Evolutionary conservation across 768 basidiomycete genomes (phyloP), one percentile per base, ranked within the genome.

Genomic region (Saitozyma sp.): DNA sequence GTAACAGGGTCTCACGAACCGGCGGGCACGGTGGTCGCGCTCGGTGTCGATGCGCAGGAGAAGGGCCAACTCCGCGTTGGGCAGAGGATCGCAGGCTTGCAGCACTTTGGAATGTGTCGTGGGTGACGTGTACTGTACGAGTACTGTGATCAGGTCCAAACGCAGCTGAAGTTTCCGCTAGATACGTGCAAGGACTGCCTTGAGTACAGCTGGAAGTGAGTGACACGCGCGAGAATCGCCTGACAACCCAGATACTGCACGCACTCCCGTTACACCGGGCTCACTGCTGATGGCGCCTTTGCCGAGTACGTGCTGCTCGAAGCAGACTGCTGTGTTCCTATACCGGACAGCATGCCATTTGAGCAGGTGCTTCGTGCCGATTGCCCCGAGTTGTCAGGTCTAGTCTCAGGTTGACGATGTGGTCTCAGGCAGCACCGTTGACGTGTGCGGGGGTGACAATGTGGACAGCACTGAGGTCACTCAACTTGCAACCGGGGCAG

Each of bases 401-500:
- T 2, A 29, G 29, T 29, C 29, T 29, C 29, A 29, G n/a, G 45
- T 17, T 62, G 39, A 29, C 46, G 17, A 43, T 42, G 29, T 29
- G 29, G 19, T n/a, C 41, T 14, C 41, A 68, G 61, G 68, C 68
- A 11, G 68, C 68, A 16, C 64, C 68, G 19, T 37, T 69, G 17
- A 66, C 61, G 6, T 69, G 68, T 55, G 68, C 68, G 9, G 68
- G 68, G 6, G 48, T 66, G 37, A 65, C 68, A 0, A 66, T 66
- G 7, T 69, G 66, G 20, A 45, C 29, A 29, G 29, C 2, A 29
- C 29, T 29, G 29, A 29, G 29, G 29, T 29, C 29, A 29, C 29
- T 29, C 29, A 5, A 29, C 29, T 5, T 29, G 29, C 29, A 29
- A 29, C 29, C 29, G 5, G 2, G 29, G 29, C 2, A 29, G 29